phyloP scores from a whole-genome alignment of 2,329 filamentous ascomycete genomes.

The Trichoderma brevicompactum region DNA sequence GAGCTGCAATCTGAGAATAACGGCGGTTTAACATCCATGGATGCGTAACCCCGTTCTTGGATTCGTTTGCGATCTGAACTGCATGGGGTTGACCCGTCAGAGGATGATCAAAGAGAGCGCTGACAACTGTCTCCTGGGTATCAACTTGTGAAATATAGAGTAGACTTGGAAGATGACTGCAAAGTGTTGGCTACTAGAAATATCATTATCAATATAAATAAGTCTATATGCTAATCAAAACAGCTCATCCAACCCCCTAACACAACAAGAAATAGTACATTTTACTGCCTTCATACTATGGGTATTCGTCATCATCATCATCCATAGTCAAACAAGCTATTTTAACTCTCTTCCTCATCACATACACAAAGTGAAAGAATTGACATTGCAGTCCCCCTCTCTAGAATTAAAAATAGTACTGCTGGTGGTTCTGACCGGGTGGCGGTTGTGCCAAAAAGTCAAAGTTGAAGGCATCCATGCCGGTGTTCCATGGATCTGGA shows the following conservation, averaged over 20 bases:
- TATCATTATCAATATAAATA: neutral
- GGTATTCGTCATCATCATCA: slow-evolving; percentile 13
- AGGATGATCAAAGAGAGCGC: slow-evolving; percentile 63
- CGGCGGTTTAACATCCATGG: slow-evolving; percentile 38
- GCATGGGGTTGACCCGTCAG: slow-evolving; percentile 34
- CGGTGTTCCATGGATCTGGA: slow-evolving; percentile 60
- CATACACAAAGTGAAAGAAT: neutral
- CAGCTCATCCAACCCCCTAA: neutral
- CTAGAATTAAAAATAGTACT: slow-evolving; percentile 58
- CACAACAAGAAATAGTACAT: neutral
- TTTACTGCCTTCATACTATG: neutral
- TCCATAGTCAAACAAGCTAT: neutral
- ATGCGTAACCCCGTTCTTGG: slow-evolving; percentile 46
- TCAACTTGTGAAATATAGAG: neutral
- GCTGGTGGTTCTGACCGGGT: slow-evolving; percentile 61
- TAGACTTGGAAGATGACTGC: too few relatives aligned
- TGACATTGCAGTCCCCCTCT: neutral
- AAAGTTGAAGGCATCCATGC: slow-evolving; percentile 62
- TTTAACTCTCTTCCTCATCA: neutral
- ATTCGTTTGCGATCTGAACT: slow-evolving; percentile 46
- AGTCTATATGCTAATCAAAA: slow-evolving; percentile 10
- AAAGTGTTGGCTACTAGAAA: neutral
- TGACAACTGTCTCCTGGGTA: slow-evolving; percentile 38
- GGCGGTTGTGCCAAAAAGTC: slow-evolving; percentile 64
- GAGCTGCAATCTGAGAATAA: slow-evolving; percentile 20